A percentile compares a stretch with the other conserved stretches of the same genome.
Evolutionary conservation across 345 rosid genomes (phyloP).

Genomic region (Rhizophora mangle): DNA sequence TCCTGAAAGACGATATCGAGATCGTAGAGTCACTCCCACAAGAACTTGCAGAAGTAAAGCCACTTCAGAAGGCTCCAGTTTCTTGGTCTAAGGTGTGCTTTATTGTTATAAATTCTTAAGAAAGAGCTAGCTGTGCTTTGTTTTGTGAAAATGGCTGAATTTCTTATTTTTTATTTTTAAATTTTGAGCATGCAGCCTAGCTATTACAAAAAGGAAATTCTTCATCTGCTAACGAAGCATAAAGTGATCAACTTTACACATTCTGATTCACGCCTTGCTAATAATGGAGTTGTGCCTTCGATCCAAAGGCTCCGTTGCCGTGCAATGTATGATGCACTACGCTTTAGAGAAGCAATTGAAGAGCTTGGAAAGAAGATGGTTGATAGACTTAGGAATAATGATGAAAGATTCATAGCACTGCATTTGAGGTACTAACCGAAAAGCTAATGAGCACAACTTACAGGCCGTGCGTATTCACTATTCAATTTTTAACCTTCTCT

Average conservation of each 20-base stretch:
- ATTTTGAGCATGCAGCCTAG: conserved; percentile 33
- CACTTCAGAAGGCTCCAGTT: conserved; percentile 45
- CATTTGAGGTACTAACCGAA: conserved; percentile 52
- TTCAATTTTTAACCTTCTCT: neutral
- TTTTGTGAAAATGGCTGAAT: neutral
- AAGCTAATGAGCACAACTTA: neutral
- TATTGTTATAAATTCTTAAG: neutral
- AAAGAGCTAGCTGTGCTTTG: neutral
- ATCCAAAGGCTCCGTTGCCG: conserved; percentile 72
- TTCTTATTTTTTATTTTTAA: neutral
- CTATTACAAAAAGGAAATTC: conserved; percentile 46
- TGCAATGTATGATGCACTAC: conserved; percentile 62
- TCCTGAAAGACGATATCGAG: conserved; percentile 47
- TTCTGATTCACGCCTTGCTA: conserved; percentile 61
- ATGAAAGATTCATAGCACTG: conserved; percentile 54
- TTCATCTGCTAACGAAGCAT: conserved; percentile 38
- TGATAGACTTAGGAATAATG: conserved; percentile 39
- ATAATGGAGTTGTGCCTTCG: conserved; percentile 46
- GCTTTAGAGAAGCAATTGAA: conserved; percentile 40
- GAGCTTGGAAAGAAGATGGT: conserved; percentile 48
- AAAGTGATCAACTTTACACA: conserved; percentile 57
- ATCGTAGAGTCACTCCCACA: conserved; percentile 53
- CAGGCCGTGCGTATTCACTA: neutral
- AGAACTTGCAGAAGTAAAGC: conserved; percentile 32
- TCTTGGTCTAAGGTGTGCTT: conserved; percentile 68